Base-by-base conservation (phyloP, 129 eudicot species). In the Flaveria linearis region DNA sequence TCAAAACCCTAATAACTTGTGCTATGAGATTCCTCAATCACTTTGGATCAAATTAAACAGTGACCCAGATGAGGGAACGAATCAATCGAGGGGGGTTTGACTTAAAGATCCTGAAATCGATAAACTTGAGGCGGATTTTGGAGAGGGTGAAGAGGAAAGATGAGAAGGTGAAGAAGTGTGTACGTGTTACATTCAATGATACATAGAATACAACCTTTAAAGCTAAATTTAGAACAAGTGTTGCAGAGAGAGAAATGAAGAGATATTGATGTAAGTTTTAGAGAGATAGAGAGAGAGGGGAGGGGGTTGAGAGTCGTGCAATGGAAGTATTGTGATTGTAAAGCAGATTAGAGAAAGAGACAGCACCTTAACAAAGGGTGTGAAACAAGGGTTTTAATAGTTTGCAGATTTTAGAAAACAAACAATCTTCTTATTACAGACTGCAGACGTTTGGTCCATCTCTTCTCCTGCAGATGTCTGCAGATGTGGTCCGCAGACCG, bases 181-280 rank as follows among this genome's bases (percentile, higher is more conserved):
- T 80, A 80, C 69, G 83, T 73, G 83, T 80, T 55, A 67, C 58
- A 73, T 55, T 28, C 9, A 28, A 57, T 50, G 63, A 52, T 18
- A 18, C 47, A 4, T 13, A 46, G 41, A 36, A 36, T 36, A 36
- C 36, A 47, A 33, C 9, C 18, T 65, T 26, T 61, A 14, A 26
- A 15, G 41, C 67, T 61, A 25, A 25, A 61, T 61, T 26, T 61
- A 61, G 46, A 73, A 80, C 84, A 80, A 80, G 84, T 80, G 84
- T 67, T 74, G 73, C 58, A 79, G 9, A 71, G 46, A 78, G 52
- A 43, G 15, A 22, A 47, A 23, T 52, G 20, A 5, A 52, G 33
- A 74, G 50, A 58, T 2, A 43, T 25, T 22, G 12, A 28, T 73
- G 51, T 73, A 71, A 36, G 41, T 36, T 36, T 3, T 26, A 26